Base-by-base conservation (phyloP, 2,329 filamentous ascomycete species). In the Aspergillus sp. region DNA sequence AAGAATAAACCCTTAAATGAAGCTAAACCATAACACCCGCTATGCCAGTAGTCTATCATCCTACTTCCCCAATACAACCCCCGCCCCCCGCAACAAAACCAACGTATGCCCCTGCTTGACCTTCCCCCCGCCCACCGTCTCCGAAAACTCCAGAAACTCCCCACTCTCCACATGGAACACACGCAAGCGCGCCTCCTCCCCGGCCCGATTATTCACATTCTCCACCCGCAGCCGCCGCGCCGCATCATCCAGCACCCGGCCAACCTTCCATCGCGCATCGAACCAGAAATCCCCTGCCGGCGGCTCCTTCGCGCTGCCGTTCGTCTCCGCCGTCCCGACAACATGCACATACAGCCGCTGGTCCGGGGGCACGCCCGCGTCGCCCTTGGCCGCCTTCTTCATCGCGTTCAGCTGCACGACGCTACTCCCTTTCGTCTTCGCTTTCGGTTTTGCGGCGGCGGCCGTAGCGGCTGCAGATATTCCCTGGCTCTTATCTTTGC, bases 121-220 rank as follows among this genome's bases (percentile, higher is more conserved):
- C 24, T 65, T 68, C 13, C 79, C 80, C 48, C 79, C 78, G 4
- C 90, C 91, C 50, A 96, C 78, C 76, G 93, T 92, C 72, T 96
- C 92, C 20, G 82, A 85, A 65, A 95, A 99, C 54, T 94, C 92
- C 57, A 99, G 72, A 56, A 99, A 71, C 52, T 90, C 78, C 0
- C 94, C 94, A 0, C 88, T 89, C 67, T 99, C 92, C 0, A 99
- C 89, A 68, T 97, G 92, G 65, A 96, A 99, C 0, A 99, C 85
- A 8, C 94, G 77, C 59, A 99, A 70, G 71, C 88, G 88, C 53
- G 91, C 86, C 67, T 88, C 85, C 74, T 77, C 73, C 4, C 68
- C 70, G 40, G 59, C 69, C 6, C 71, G 65, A 57, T 78, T 77
- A 61, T 78, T 77, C 52, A 75, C 48, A 58, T 78, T 78, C 62